Evolutionary conservation across 176 grass and related monocot species (phyloP).

Genomic region (Urochloa ruziziensis): DNA sequence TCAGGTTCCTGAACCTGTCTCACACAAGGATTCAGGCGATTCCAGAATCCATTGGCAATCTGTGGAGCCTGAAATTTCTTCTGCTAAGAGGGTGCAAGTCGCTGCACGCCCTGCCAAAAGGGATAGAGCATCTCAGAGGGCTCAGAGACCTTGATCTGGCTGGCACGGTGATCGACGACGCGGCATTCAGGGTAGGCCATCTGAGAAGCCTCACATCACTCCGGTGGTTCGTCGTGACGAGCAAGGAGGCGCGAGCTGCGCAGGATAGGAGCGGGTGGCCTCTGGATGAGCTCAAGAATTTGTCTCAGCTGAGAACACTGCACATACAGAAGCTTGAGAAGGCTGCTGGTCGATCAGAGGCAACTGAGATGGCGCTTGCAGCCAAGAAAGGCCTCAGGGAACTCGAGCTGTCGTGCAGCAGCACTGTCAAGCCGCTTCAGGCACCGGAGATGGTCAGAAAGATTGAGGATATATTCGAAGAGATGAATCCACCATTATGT

Average conservation of each 20-base stretch:
- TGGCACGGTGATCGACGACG: slow-evolving; percentile 37
- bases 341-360: slow-evolving; percentile 28
- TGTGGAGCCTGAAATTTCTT: slow-evolving; percentile 67
- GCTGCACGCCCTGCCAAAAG: slow-evolving; percentile 60
- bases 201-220: slow-evolving; percentile 57
- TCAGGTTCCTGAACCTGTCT: slow-evolving; percentile 75
- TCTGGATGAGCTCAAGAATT: slow-evolving; percentile 59
- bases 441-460: slow-evolving; percentile 26
- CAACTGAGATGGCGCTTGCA: slow-evolving; percentile 36
- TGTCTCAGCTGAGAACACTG: slow-evolving; percentile 58
- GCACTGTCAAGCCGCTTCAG: slow-evolving; percentile 17
- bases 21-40: slow-evolving; percentile 53
- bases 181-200: slow-evolving; percentile 56
- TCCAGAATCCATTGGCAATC: slow-evolving; percentile 47
- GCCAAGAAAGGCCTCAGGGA: slow-evolving; percentile 55
- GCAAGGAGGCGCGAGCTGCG: slow-evolving; percentile 4
- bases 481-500: slow-evolving; percentile 52
- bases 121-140: slow-evolving; percentile 50
- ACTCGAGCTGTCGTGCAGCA: slow-evolving; percentile 52
- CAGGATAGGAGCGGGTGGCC: slow-evolving; percentile 42
- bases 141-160: slow-evolving; percentile 70
- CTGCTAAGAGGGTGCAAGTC: slow-evolving; percentile 57
- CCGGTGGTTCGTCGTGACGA: slow-evolving; percentile 37
- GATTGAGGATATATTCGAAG: slow-evolving; percentile 51
- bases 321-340: slow-evolving; percentile 63